Conservation (phyloP, 177 flowering plant species). For the Vitis hybrid region DNA sequence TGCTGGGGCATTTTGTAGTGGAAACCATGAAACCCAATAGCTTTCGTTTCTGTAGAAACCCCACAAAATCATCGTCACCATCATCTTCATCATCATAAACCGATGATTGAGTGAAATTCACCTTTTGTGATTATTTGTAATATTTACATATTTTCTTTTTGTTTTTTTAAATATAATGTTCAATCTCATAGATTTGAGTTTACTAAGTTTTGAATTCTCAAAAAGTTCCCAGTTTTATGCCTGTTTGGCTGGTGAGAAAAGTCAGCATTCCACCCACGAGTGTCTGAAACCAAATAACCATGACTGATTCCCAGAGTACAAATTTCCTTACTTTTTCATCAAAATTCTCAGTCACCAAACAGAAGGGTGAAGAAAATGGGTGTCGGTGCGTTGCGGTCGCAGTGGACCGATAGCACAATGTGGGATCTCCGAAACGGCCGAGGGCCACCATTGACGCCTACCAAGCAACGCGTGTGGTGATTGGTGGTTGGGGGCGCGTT, state of each 20-base stretch:
- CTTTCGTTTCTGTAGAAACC: conserved; percentile 28
- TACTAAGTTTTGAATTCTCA: neutral
- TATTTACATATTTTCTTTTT: neutral
- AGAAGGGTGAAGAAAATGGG: conserved; percentile 31
- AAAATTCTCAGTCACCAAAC: neutral
- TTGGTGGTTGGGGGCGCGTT: neutral
- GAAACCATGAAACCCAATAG: conserved; percentile 12
- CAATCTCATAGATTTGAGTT: neutral
- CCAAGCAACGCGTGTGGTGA: neutral
- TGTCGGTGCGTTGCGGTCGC: conserved; percentile 28
- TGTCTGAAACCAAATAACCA: too few species aligned
- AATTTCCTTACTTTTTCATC: too few species aligned
- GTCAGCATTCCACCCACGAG: neutral
- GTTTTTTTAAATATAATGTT: neutral
- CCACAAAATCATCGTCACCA: conserved; percentile 1
- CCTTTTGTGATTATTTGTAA: conserved; percentile 4
- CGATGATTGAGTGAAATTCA: neutral
- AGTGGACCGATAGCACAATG: neutral
- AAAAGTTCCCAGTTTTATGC: neutral
- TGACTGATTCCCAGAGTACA: too few species aligned
- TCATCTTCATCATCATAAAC: neutral
- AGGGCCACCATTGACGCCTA: too few species aligned
- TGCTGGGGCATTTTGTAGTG: conserved; percentile 45
- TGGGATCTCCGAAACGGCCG: too few species aligned
- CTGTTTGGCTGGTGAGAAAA: conserved; percentile 16